These are phyloP conservation scores for Neocucurbitaria cava DNA, from an alignment of 2,329 filamentous ascomycete genomes.

Conservation along the genomic window DNA sequence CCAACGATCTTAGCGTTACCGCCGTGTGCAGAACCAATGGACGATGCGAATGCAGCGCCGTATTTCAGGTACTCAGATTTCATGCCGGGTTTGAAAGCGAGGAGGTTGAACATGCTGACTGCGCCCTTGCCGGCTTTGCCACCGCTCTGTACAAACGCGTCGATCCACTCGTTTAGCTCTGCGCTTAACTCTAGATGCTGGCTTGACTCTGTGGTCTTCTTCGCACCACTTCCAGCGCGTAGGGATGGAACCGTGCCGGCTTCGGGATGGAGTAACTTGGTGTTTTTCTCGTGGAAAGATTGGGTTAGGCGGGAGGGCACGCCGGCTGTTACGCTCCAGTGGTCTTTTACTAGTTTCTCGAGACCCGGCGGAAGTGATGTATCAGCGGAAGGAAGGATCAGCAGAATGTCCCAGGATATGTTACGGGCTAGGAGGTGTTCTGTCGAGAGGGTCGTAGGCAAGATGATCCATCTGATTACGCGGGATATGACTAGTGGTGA, in stretches of 20 bases:
- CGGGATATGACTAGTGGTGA: conserved; percentile 53
- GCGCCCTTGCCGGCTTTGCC: conserved; percentile 48
- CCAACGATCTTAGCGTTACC: conserved; percentile 69
- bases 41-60: conserved; percentile 59
- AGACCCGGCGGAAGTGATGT: conserved; percentile 39
- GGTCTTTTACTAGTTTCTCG: conserved; percentile 28
- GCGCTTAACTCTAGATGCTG: conserved; percentile 60
- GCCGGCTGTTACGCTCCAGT: conserved; percentile 51
- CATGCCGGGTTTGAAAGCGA: conserved; percentile 62
- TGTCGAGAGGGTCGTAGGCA: conserved; percentile 53
- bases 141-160: conserved; percentile 28
- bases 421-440: conserved; percentile 50
- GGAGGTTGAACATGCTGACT: conserved; percentile 69
- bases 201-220: conserved; percentile 21
- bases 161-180: conserved; percentile 61
- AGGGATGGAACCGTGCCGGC: conserved; percentile 45
- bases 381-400: conserved; percentile 49
- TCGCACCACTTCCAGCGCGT: conserved; percentile 7
- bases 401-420: conserved; percentile 57
- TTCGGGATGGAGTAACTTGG: conserved; percentile 48
- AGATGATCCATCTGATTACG: conserved; percentile 59
- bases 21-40: conserved; percentile 61
- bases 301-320: conserved; percentile 53
- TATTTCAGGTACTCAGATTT: conserved; percentile 65
- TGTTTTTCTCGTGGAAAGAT: conserved; percentile 48